Evolutionary conservation across 257 asterid genomes (phyloP).

Genomic region (Avicennia marina): DNA sequence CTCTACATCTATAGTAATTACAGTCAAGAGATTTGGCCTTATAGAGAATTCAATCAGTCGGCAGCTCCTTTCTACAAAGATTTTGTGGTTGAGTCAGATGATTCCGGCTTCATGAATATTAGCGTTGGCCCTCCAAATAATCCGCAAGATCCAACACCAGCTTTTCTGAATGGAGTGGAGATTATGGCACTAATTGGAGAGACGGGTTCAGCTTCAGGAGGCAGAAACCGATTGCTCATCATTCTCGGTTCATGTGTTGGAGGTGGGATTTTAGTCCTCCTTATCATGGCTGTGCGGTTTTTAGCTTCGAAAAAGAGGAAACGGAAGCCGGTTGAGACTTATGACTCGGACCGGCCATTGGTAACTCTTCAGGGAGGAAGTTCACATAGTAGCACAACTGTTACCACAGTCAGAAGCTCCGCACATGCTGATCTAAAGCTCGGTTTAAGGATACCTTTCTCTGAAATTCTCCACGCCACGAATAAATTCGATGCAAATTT

Average conservation of each 20-base stretch:
- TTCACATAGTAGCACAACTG: slow-evolving; percentile 11
- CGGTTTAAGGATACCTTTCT: slow-evolving; percentile 25
- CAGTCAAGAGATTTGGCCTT: neutral
- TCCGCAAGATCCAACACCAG: neutral
- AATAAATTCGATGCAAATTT: slow-evolving; percentile 19
- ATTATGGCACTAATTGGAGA: slow-evolving; percentile 32
- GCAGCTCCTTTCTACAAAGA: slow-evolving; percentile 26
- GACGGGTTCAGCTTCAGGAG: too few relatives aligned
- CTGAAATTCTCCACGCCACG: slow-evolving; percentile 29
- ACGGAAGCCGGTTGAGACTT: slow-evolving; percentile 7
- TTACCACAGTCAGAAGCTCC: slow-evolving; percentile 9
- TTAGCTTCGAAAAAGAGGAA: slow-evolving; percentile 14
- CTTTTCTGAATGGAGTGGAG: slow-evolving; percentile 41
- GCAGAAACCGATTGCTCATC: neutral
- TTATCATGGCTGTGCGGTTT: slow-evolving; percentile 4
- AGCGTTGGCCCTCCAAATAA: slow-evolving; percentile 20
- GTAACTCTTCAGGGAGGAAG: slow-evolving; percentile 4
- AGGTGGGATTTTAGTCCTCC: slow-evolving; percentile 19
- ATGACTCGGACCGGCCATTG: slow-evolving; percentile 9
- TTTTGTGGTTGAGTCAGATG: slow-evolving; percentile 36
- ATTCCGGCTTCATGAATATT: slow-evolving; percentile 30
- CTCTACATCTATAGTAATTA: slow-evolving; percentile 14
- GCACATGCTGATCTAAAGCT: slow-evolving; percentile 22
- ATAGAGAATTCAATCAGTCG: fast-evolving
- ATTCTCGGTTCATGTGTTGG: slow-evolving; percentile 17